Base-by-base conservation (phyloP, 805 yeast species). In the Ogataea methanolica region DNA sequence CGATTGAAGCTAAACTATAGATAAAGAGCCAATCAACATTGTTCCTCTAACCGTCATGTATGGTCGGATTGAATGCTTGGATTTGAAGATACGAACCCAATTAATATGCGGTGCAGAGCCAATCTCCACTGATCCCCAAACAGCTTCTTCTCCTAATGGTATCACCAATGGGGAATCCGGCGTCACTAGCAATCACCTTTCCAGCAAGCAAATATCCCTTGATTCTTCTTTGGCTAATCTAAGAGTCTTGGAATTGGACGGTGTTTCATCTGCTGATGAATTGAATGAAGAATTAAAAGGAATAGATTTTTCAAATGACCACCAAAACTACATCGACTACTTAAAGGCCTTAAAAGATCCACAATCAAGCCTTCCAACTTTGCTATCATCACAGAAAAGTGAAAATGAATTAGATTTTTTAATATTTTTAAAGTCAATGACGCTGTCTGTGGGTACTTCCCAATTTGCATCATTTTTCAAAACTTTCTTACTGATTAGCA, bases 401-500 rank as follows among this genome's bases (percentile, higher is more conserved):
- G 12, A 38, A 2, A 37, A 39, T 37, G 44, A 42, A 12, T 31
- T 43, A n/a, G 49, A 49, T 21, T 5, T 45, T 14, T 14, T 47
- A 6, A 22, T 49, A 9, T 55, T 55, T 31, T 31, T 42, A 39
- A 47, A 39, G 36, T 46, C 47, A 16, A 16, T 53, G 33, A 33
- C 31, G 21, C 16, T 44, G 8, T 45, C 53, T 14, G 34, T 42
- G 15, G 42, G 34, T 5, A 42, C 55, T 3, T 48, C 50, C 6
- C 26, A 45, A 2, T 44, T 48, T 38, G 12, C 41, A 3, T 38
- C 36, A n/a, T 49, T 45, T 33, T 44, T 53, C 26, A 39, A 39
- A n/a, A 42, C 49, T 22, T 53, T 54, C 55, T 14, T 49, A 37
- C n/a, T 26, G 16, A 17, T 53, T 16, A 42, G 42, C 21, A 12